Evolutionary conservation across 371 early-diverging fungal species (phyloP).

Genomic region (Sporodiniella umbellata): DNA sequence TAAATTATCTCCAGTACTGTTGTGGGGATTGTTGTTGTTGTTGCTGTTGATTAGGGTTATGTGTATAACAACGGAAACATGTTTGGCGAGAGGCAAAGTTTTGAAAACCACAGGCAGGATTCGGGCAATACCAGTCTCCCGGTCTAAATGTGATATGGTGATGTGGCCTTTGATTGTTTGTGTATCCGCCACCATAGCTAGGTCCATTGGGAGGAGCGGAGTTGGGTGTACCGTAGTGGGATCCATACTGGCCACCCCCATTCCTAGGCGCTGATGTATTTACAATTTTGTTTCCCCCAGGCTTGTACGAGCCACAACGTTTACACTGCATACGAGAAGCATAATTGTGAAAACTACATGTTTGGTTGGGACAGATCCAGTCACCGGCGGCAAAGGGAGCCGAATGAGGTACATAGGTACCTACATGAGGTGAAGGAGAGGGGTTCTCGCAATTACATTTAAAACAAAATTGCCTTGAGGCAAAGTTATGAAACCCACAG

Average conservation of each 20-base stretch:
- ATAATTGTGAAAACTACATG: conserved; percentile 59
- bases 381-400: conserved; percentile 32
- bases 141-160: conserved; percentile 47
- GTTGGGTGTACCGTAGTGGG: conserved; percentile 5
- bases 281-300: conserved; percentile 5
- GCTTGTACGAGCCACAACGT: conserved; percentile 32
- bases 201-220: conserved; percentile 4
- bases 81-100: conserved; percentile 72
- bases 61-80: conserved; percentile 59
- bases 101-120: conserved; percentile 64
- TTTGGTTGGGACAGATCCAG: conserved; percentile 53
- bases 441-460: conserved; percentile 64
- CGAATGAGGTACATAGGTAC: conserved; percentile 19
- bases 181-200: conserved; percentile 15
- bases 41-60: conserved; percentile 37
- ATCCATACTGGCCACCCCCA: not conserved
- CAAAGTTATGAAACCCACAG: conserved; percentile 77
- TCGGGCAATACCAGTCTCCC: conserved; percentile 77
- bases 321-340: conserved; percentile 45
- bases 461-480: conserved; percentile 63
- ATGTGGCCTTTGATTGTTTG: conserved; percentile 17
- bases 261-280: no score
- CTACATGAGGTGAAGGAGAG: conserved; percentile 24
- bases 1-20: no score
- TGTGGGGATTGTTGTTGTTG: conserved; percentile 4